Evolutionary conservation across 345 rosid genomes (phyloP).

Genomic region (Psidium friedrichsthalianum): DNA sequence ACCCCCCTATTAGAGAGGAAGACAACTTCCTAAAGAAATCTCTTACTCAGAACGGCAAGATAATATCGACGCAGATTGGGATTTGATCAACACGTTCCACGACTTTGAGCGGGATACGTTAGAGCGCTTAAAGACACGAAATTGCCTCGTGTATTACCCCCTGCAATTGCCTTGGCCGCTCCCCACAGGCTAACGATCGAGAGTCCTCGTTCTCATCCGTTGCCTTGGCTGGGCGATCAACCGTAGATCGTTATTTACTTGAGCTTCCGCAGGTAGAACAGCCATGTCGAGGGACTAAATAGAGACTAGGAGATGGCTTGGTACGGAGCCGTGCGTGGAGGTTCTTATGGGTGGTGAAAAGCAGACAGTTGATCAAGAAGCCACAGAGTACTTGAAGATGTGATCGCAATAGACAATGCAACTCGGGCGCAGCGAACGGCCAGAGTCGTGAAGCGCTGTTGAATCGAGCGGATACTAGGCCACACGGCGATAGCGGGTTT

Average conservation of each 20-base stretch:
- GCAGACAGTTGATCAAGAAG: conserved; percentile 25
- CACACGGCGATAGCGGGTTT: conserved; percentile 26
- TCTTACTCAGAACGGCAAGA: conserved; percentile 2
- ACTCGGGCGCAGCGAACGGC: conserved; percentile 3
- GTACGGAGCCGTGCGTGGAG: conserved; percentile 9
- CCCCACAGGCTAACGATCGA: background rate
- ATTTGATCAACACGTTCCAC: conserved; percentile 23
- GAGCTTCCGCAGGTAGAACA: conserved; percentile 33
- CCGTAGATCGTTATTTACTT: conserved; percentile 24
- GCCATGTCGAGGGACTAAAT: conserved; percentile 21
- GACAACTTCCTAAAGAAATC: conserved; percentile 1
- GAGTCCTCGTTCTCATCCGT: background rate
- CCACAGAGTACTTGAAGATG: conserved; percentile 10
- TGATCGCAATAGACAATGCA: conserved; percentile 3
- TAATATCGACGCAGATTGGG: conserved; percentile 8
- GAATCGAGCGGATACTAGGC: conserved; percentile 13
- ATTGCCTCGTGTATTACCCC: conserved; percentile 4
- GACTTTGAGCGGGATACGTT: conserved; percentile 16
- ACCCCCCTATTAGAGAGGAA: background rate
- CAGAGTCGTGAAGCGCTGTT: conserved; percentile 20
- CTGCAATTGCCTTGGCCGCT: conserved; percentile 14
- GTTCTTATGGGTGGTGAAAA: conserved; percentile 36
- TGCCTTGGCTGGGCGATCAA: conserved; percentile 31
- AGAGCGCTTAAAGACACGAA: conserved; percentile 1
- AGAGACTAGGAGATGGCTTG: conserved; percentile 30